A percentile compares a stretch with the other conserved stretches of the same genome.
Evolutionary conservation across 2,329 filamentous ascomycete species (phyloP).

Genomic region (Sporothrix protearum): DNA sequence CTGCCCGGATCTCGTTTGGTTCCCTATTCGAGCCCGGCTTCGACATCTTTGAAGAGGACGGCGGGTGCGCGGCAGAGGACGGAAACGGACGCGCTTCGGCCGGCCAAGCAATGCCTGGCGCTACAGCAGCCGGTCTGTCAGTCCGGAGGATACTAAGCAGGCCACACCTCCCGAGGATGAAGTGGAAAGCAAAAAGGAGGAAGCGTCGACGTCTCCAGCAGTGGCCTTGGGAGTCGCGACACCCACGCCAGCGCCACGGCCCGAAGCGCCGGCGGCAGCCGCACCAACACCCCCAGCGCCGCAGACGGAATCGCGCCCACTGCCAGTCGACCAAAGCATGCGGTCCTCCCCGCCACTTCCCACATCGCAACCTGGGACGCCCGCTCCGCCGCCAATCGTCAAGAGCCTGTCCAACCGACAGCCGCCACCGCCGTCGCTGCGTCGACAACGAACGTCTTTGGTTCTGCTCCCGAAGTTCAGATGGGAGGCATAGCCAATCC

Average conservation of each 20-base stretch:
- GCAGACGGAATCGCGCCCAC: not conserved
- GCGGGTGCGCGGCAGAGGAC: slow-evolving; percentile 57
- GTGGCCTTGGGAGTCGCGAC: not conserved
- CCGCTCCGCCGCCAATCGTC: not conserved
- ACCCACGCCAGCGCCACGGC: slow-evolving; percentile 20
- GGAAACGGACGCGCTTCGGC: slow-evolving; percentile 68
- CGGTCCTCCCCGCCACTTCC: not conserved
- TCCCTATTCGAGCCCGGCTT: slow-evolving; percentile 60
- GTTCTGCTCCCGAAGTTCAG: not conserved
- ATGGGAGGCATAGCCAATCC: slow-evolving; percentile 11
- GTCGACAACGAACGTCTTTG: not conserved
- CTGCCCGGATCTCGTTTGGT: slow-evolving; percentile 64
- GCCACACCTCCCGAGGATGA: not conserved
- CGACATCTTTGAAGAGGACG: slow-evolving; percentile 69
- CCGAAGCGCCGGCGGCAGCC: not conserved
- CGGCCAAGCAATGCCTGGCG: slow-evolving; percentile 68
- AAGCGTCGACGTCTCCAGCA: not conserved
- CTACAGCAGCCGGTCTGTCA: slow-evolving; percentile 67
- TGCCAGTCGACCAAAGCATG: not conserved
- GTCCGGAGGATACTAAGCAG: slow-evolving; percentile 53
- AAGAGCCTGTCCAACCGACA: not conserved
- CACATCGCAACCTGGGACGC: not conserved
- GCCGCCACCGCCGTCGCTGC: not conserved
- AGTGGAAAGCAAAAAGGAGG: not conserved
- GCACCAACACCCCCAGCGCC: not conserved